Evolutionary conservation across 495 filamentous ascomycete species (phyloP), one percentile per base, ranked within the genome.

Genomic region (Penicillium parvum): DNA sequence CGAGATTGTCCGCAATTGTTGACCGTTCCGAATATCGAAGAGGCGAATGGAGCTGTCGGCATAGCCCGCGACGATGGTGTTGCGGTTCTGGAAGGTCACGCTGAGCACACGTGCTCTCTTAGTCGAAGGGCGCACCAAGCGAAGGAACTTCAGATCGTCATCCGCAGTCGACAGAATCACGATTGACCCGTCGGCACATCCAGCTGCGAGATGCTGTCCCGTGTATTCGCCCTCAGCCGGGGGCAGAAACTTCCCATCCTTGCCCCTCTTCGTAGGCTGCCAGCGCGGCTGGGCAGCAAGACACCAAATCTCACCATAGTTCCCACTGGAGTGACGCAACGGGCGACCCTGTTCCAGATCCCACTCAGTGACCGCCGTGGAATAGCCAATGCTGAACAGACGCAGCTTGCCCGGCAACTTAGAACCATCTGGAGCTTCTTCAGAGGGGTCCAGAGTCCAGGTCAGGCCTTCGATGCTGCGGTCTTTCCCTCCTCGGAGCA

Each of bases 221-320:
- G 55, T 63, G 37, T 56, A 71, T 46, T 75, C 68, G 5, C 68
- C 70, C 37, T 73, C 74, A 11, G 67, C 52, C 4, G 61, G 49
- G 30, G 55, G 50, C 25, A 55, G 39, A 38, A 45, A 30, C 49
- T 65, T 68, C 19, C 51, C 64, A 52, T 66, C 57, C 45, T 56
- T 61, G 32, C 60, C 58, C 43, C 62, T 62, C 39, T 68, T 62
- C 22, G 58, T 57, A 8, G 61, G 43, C 47, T 66, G 57, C 65
- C 70, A 66, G 53, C 71, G 59, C 14, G 94, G 92, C 68, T 96
- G 92, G n/a, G 83, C 87, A 45, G 83, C 85, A 43, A 96, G 72
- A 64, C 90, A 95, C 92, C 92, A 99, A 44, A 97, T 90, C 52
- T 95, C 92, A 27, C 91, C 90, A 60, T 95, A 85, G 62, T 91